Percentiles rank a stretch among this genome's conserved stretches.
phyloP scores from a whole-genome alignment of 108 stramenopile genomes.

The Skeletonema costatum region DNA sequence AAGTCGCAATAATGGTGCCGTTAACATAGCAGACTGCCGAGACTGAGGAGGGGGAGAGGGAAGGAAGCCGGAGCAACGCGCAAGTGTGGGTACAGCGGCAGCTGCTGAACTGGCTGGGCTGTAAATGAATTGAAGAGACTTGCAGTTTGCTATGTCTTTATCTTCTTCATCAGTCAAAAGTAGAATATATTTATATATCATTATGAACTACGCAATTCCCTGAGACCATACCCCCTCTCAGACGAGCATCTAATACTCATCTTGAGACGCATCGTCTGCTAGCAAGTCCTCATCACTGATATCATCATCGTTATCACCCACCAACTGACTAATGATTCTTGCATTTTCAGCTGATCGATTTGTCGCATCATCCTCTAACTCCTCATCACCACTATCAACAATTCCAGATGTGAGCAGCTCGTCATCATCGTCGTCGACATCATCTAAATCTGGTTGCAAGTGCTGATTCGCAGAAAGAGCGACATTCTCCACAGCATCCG shows the following conservation, averaged over 20 bases:
- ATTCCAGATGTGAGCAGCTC: constrained; percentile 28
- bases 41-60: no score
- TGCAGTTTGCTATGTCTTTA: no score
- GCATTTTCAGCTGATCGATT: background rate
- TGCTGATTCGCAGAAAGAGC: background rate
- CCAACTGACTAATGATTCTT: background rate
- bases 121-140: no score
- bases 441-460: background rate
- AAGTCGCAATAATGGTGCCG: no score
- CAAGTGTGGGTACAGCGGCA: no score
- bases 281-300: constrained; percentile 25
- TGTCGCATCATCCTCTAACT: background rate
- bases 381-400: background rate
- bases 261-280: background rate
- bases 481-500: background rate
- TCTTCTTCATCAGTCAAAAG: background rate
- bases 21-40: no score
- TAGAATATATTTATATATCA: background rate
- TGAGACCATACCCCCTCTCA: background rate
- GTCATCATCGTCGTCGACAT: constrained; percentile 5
- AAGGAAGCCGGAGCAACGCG: no score
- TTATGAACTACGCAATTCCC: background rate
- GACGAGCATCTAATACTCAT: background rate
- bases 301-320: constrained; percentile 8
- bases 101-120: no score